These are phyloP conservation scores for Hydnomerulius pinastri DNA, from an alignment of 768 basidiomycete species.

Conservation along the genomic window DNA sequence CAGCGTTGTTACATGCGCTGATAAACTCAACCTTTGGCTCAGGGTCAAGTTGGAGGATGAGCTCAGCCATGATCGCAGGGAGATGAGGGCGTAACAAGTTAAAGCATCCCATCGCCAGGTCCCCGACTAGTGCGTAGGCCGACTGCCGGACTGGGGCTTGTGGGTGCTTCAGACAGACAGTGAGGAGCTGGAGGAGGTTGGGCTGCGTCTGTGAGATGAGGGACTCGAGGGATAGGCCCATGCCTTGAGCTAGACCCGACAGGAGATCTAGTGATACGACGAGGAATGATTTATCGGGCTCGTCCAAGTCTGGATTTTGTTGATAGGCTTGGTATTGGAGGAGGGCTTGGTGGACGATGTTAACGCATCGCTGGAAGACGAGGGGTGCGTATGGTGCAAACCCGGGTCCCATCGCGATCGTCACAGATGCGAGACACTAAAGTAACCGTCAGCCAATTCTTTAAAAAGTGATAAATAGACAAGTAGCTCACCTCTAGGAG, in stretches of 20 bases:
- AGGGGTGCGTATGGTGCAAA: constrained; percentile 89
- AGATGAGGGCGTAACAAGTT: constrained; percentile 80
- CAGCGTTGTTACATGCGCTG: constrained; percentile 98
- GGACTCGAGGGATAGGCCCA: constrained; percentile 75
- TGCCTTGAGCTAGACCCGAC: constrained; percentile 93
- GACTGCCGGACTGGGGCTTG: constrained; percentile 95
- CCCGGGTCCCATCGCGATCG: constrained; percentile 89
- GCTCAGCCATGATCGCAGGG: constrained; percentile 85
- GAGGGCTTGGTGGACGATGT: constrained; percentile 80
- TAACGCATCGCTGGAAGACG: constrained; percentile 89
- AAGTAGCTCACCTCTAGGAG: constrained; percentile 77
- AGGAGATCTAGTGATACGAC: constrained; percentile 97
- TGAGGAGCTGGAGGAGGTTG: constrained; percentile 77
- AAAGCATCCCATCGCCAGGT: constrained; percentile 97
- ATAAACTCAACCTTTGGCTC: constrained; percentile 94
- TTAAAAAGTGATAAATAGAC: constrained; percentile 8
- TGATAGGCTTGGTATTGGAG: constrained; percentile 86
- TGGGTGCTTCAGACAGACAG: constrained; percentile 91
- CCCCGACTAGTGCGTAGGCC: constrained; percentile 97
- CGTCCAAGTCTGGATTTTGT: constrained; percentile 87
- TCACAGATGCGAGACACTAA: constrained; percentile 95
- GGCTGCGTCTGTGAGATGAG: constrained; percentile 73
- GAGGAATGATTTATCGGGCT: constrained; percentile 96
- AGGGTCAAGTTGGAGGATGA: constrained; percentile 87
- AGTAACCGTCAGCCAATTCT: constrained; percentile 1